Base-by-base conservation (phyloP, 768 basidiomycete species). In the Holtermannia corniformis region DNA sequence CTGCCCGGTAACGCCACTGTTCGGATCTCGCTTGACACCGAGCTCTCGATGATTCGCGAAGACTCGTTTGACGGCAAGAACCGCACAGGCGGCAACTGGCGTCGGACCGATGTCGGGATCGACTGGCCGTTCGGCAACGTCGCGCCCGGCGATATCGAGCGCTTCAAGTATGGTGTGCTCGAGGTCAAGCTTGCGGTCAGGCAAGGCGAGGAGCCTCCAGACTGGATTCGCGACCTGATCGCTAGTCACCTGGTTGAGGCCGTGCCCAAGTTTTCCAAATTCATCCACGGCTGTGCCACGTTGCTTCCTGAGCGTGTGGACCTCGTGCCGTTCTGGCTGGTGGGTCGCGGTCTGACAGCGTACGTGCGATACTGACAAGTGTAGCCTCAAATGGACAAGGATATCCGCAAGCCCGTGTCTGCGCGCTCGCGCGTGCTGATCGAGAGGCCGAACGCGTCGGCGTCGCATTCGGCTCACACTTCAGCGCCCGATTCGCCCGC, bases 111-210 rank as follows among this genome's bases (percentile, higher is more conserved):
- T 65, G 83, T 95, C 51, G 88, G 89, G 5, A 87, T 96, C 60
- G 87, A 96, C 71, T 78, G 81, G 72, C 93, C 95, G 1, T 97
- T 97, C 70, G 78, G 82, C 14, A 83, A 86, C 64, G 64, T 92
- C 43, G 63, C 76, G 0, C 63, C 76, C 0, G 84, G 84, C 54
- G 95, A 99, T 71, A 87, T 85, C 70, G 92, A 96, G 58, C 74
- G 86, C 3, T 99, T 99, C 81, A 90, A 91, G 77, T 89, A 99
- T 67, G 95, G 92, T 24, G 86, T 99, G 3, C 76, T 99, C 4
- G 95, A 99, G 73, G 91, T 99, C 64, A 99, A 99, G 75, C 75
- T 97, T 22, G 92, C 97, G 74, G 97, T 92, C 1, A 91, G 96
- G 65, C 78, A 84, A 56, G 95, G 95, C 0, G 92, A 96, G 70